Evolutionary conservation across 352 stramenopile species (phyloP).

Genomic region (Globisporangium uncinulatum): DNA sequence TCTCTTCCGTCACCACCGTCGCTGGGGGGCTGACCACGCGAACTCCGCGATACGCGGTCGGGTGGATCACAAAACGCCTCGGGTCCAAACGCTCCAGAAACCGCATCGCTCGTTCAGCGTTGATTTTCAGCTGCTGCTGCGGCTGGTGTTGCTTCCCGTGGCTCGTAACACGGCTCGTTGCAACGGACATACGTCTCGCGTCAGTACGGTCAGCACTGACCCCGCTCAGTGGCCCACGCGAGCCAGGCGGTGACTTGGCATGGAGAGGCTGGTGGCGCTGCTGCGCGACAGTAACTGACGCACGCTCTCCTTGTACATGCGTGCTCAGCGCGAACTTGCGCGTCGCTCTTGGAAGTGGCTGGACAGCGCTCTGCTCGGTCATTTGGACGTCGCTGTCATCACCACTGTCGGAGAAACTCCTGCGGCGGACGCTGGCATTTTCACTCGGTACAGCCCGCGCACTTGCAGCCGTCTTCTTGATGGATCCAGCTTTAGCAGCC

Average conservation of each 20-base stretch:
- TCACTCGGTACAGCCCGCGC: not conserved
- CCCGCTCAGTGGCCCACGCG: no score
- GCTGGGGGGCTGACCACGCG: not conserved
- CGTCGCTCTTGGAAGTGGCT: not conserved
- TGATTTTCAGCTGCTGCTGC: no score
- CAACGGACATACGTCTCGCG: no score
- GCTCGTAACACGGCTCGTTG: no score
- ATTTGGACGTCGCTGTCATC: conserved; percentile 2
- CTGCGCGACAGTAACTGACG: not conserved
- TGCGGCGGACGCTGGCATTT: not conserved
- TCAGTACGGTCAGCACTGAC: no score
- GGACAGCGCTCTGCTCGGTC: not conserved
- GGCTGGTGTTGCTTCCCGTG: no score
- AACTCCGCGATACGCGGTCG: conserved; percentile 2
- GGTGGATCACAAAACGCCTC: conserved; percentile 3
- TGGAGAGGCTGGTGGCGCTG: no score
- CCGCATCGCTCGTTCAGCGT: no score
- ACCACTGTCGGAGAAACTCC: no score
- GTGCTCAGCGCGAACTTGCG: not conserved
- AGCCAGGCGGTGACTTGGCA: no score
- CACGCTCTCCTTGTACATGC: not conserved
- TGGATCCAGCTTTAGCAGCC: not conserved
- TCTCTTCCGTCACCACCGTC: not conserved
- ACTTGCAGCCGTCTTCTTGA: not conserved
- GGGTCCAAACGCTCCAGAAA: not conserved